Percentiles rank a stretch among this genome's conserved stretches.
These are phyloP conservation scores for Lagenidium giganteum DNA, from an alignment of 352 stramenopile species.

Conservation along the genomic window DNA sequence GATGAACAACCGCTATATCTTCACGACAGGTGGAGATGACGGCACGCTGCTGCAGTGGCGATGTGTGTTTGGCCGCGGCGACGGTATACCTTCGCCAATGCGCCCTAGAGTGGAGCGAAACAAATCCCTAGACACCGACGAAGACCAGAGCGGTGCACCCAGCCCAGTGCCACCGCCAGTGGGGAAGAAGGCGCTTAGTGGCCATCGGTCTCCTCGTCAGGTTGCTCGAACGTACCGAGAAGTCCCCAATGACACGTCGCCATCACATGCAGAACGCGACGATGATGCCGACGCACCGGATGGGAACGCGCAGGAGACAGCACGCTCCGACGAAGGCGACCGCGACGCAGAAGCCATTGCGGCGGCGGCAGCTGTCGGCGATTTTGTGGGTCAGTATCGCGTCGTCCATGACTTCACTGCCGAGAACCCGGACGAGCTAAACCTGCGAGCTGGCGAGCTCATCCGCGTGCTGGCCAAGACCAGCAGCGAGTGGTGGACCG, in stretches of 20 bases:
- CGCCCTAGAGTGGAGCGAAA: conserved; percentile 1
- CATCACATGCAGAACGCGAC: neutral
- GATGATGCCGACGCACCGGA: neutral
- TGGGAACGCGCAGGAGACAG: neutral
- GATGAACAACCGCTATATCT: conserved; percentile 36
- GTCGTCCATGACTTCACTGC: conserved; percentile 32
- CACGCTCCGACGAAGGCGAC: neutral
- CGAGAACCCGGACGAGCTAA: conserved; percentile 48
- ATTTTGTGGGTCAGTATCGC: conserved; percentile 23
- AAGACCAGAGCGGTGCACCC: no score
- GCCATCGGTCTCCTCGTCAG: conserved; percentile 16
- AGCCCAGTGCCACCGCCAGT: conserved; percentile 11
- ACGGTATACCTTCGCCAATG: neutral
- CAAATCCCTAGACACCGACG: no score
- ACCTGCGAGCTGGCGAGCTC: conserved; percentile 39
- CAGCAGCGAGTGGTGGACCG: conserved; percentile 52
- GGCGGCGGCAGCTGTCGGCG: no score
- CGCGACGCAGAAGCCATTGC: neutral
- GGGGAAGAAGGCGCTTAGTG: neutral
- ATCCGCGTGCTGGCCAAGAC: conserved; percentile 45
- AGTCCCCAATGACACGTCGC: conserved; percentile 2
- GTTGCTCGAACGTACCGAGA: conserved; percentile 17
- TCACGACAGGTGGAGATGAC: conserved; percentile 54
- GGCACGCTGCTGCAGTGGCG: conserved; percentile 57
- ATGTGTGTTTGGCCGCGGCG: conserved; percentile 5